These are phyloP conservation scores for Xylariaceae sp. DNA, from an alignment of 2,329 filamentous ascomycete genomes.

Conservation along the genomic window DNA sequence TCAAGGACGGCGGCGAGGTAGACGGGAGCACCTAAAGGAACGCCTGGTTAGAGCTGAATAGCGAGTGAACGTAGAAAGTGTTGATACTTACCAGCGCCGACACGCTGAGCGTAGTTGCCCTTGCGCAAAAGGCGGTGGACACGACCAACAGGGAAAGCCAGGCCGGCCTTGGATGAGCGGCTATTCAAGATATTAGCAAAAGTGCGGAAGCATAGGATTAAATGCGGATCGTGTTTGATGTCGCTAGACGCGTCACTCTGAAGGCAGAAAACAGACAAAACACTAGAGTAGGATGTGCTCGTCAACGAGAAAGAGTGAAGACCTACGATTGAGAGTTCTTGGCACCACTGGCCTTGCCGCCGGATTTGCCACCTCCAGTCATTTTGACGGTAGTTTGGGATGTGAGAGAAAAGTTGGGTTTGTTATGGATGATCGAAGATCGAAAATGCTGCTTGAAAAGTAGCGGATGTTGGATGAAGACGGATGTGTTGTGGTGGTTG, in stretches of 20 bases:
- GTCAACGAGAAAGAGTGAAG: constrained; percentile 7
- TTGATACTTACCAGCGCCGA: constrained; percentile 63
- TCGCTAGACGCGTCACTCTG: constrained; percentile 38
- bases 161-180: constrained; percentile 97
- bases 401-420: constrained; percentile 18
- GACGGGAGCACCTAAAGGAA: constrained; percentile 63
- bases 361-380: constrained; percentile 99
- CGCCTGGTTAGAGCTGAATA: constrained; percentile 5
- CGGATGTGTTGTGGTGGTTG: constrained; percentile 26
- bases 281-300: neutral
- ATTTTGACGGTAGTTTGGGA: constrained; percentile 64
- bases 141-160: constrained; percentile 98
- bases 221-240: constrained; percentile 3
- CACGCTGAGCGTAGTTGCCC: constrained; percentile 99
- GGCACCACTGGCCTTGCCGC: constrained; percentile 97
- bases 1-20: constrained; percentile 97
- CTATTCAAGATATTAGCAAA: constrained; percentile 48
- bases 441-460: constrained; percentile 19
- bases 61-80: constrained; percentile 29
- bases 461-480: constrained; percentile 21
- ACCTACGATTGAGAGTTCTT: constrained; percentile 99
- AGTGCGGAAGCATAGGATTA: constrained; percentile 10
- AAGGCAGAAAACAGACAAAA: constrained; percentile 7
- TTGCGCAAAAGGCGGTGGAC: constrained; percentile 98
- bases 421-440: constrained; percentile 15